phyloP scores from a whole-genome alignment of 1,284 basidiomycete genomes.

The Athelia psychrophila region DNA sequence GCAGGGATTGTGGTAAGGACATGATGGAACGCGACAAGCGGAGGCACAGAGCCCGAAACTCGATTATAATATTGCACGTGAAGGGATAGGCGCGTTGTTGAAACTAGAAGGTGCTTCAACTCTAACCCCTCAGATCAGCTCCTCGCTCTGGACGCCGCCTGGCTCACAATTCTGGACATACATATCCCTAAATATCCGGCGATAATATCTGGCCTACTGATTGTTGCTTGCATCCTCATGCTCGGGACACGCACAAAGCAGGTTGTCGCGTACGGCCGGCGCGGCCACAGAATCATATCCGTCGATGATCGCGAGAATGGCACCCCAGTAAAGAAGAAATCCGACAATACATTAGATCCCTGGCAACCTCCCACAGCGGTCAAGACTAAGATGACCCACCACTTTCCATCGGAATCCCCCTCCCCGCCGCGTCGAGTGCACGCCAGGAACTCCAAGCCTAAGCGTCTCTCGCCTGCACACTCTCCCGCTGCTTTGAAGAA shows the following conservation, averaged over 20 bases:
- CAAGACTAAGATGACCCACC: background rate
- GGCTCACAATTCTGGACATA: too few relatives aligned
- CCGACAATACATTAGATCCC: slow-evolving; percentile 29
- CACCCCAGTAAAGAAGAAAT: slow-evolving; percentile 7
- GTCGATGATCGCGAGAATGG: slow-evolving; percentile 27
- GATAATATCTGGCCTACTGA: background rate
- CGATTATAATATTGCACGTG: background rate
- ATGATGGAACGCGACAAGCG: too few relatives aligned
- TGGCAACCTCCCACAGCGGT: slow-evolving; percentile 25
- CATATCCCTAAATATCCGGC: too few relatives aligned
- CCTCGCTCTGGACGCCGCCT: too few relatives aligned
- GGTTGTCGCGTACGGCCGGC: slow-evolving; percentile 66
- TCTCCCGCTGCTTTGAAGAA: background rate
- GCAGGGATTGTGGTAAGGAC: slow-evolving; percentile 61
- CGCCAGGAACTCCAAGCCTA: background rate
- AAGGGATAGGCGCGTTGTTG: background rate
- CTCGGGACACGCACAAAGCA: slow-evolving; percentile 62
- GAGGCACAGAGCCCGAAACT: too few relatives aligned
- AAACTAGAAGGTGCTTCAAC: too few relatives aligned
- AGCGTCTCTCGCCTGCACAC: background rate
- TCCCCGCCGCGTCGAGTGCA: background rate
- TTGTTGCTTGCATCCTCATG: slow-evolving; percentile 31
- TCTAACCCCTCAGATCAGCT: too few relatives aligned
- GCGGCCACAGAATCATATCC: slow-evolving; percentile 60
- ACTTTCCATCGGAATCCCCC: background rate